Conservation (phyloP, 331 rosid genomes). For the Prunus yedoensis region DNA sequence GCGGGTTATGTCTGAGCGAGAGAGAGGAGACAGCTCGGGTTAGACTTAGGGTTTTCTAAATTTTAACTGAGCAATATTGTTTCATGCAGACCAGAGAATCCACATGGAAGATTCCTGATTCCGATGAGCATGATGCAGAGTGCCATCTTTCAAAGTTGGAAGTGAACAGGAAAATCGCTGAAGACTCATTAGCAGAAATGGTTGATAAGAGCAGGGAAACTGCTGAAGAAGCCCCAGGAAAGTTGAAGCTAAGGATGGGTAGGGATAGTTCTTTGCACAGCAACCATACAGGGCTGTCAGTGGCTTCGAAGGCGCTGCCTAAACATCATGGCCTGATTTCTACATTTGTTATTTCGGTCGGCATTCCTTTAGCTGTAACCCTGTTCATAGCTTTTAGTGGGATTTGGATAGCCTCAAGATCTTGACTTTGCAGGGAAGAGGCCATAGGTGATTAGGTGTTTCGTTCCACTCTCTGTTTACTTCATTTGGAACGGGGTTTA, state of each 20-base stretch:
- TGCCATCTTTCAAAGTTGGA: constrained; percentile 3
- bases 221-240: constrained; percentile 9
- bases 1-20: too few species aligned
- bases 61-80: neutral
- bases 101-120: neutral
- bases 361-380: constrained; percentile 23
- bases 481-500: neutral
- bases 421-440: constrained; percentile 1
- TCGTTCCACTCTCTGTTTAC: neutral
- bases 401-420: constrained; percentile 18
- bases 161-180: neutral
- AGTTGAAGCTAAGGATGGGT: constrained; percentile 16
- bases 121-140: constrained; percentile 7
- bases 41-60: neutral
- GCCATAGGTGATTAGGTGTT: neutral
- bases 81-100: constrained; percentile 21
- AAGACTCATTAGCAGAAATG: constrained; percentile 1
- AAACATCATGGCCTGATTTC: neutral
- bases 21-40: too few species aligned
- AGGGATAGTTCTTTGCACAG: neutral
- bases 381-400: constrained; percentile 20
- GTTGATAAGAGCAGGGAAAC: constrained; percentile 6
- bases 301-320: constrained; percentile 7
- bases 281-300: neutral
- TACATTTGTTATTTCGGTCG: neutral